Evolutionary conservation across 306 rosid genomes (phyloP).

Genomic region (Spatholobus suberectus): DNA sequence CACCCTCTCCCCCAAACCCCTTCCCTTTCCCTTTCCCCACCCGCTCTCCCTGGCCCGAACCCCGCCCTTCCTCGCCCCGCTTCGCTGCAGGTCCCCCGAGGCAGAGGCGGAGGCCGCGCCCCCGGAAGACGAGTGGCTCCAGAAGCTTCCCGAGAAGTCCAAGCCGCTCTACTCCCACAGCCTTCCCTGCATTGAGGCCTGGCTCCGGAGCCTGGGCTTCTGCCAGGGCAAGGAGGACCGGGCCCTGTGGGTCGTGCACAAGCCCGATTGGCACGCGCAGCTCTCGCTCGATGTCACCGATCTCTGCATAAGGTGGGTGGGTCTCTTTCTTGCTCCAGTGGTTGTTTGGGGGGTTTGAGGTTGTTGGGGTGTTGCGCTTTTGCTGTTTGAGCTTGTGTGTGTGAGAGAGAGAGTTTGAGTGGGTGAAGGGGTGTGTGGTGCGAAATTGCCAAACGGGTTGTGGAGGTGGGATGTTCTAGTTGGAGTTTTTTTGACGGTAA

Average conservation of each 20-base stretch:
- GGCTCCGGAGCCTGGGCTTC: constrained; percentile 82
- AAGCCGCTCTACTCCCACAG: constrained; percentile 94
- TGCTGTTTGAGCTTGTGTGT: constrained; percentile 28
- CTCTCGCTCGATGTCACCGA: constrained; percentile 89
- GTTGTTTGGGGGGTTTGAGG: too few relatives aligned
- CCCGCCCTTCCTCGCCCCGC: neutral
- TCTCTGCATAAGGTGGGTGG: constrained; percentile 71
- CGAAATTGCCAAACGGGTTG: too few relatives aligned
- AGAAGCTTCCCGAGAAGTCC: constrained; percentile 90
- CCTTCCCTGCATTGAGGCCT: constrained; percentile 90
- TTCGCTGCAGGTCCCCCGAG: constrained; percentile 59
- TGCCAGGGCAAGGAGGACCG: constrained; percentile 75
- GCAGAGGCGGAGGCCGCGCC: too few relatives aligned
- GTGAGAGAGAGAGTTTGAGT: too few relatives aligned
- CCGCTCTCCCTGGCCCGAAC: constrained; percentile 38
- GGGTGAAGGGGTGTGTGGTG: too few relatives aligned
- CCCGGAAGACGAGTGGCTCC: constrained; percentile 90
- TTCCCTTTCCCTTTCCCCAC: constrained; percentile 10
- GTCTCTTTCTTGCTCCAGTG: neutral
- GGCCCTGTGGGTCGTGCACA: constrained; percentile 77
- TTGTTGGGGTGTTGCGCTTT: neutral
- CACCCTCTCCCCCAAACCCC: constrained; percentile 47
- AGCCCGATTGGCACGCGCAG: constrained; percentile 89
- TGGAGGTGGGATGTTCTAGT: too few relatives aligned
- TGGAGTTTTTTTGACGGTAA: too few relatives aligned